phyloP scores from a whole-genome alignment of 768 basidiomycete genomes.

The Russula sp. region DNA sequence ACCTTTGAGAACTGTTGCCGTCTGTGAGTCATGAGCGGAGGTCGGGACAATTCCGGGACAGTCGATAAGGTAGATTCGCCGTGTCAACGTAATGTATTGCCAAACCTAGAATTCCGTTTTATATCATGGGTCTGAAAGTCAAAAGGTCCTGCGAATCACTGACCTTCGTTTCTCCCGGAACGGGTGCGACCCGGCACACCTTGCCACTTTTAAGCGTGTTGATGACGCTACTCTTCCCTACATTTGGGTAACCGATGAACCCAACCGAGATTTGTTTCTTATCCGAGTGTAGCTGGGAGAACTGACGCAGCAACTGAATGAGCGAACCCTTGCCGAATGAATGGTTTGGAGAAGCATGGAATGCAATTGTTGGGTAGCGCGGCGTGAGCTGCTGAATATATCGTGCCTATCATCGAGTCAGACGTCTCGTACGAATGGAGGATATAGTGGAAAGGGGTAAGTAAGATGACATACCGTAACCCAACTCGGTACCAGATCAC shows the following conservation, averaged over 20 bases:
- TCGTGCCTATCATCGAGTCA: constrained; percentile 59
- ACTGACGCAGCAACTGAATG: constrained; percentile 94
- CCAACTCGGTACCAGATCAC: constrained; percentile 98
- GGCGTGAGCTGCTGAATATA: constrained; percentile 95
- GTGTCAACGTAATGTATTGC: constrained; percentile 98
- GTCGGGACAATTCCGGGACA: constrained; percentile 98
- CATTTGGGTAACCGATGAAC: constrained; percentile 97
- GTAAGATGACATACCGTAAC: constrained; percentile 78
- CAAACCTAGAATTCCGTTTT: constrained; percentile 54
- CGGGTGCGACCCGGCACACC: constrained; percentile 93
- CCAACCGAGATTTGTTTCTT: constrained; percentile 99
- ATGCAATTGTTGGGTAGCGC: constrained; percentile 93
- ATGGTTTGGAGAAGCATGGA: constrained; percentile 98
- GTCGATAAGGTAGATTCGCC: constrained; percentile 97
- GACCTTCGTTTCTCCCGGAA: constrained; percentile 95
- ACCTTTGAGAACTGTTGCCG: constrained; percentile 91
- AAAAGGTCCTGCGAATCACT: background rate
- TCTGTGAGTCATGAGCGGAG: constrained; percentile 86
- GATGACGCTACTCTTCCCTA: constrained; percentile 96
- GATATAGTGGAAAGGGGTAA: background rate
- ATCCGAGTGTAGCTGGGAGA: constrained; percentile 94
- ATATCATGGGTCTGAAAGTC: background rate
- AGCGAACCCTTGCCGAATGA: constrained; percentile 98
- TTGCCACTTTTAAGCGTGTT: constrained; percentile 98
- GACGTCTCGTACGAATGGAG: background rate